Percentiles rank a stretch among this genome's conserved stretches.
Conservation (phyloP, 768 basidiomycete genomes). For the Pulveroboletus sp. region DNA sequence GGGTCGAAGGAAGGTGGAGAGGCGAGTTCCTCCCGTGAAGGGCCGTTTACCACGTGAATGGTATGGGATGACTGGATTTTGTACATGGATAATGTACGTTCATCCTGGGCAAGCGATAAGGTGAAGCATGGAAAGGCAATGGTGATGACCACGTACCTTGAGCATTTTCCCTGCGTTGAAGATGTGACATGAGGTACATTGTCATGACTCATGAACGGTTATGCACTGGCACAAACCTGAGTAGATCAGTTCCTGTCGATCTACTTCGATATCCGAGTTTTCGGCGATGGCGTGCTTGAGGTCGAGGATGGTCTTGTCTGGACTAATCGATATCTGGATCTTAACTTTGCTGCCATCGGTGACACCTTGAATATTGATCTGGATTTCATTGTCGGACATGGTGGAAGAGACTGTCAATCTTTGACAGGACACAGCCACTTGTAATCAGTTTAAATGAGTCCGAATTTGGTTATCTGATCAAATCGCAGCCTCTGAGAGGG, state of each 20-base stretch:
- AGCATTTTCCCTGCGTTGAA: slow-evolving; percentile 57
- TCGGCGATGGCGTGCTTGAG: slow-evolving; percentile 89
- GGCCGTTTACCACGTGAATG: slow-evolving; percentile 92
- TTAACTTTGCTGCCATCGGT: slow-evolving; percentile 78
- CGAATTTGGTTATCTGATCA: slow-evolving; percentile 44
- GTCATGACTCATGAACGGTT: not conserved
- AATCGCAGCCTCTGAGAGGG: slow-evolving; percentile 35
- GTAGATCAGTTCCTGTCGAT: slow-evolving; percentile 89
- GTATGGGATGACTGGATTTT: slow-evolving; percentile 90
- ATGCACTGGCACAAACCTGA: slow-evolving; percentile 65
- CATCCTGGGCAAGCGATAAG: slow-evolving; percentile 53
- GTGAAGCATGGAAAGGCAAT: not conserved
- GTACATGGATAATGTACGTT: slow-evolving; percentile 78
- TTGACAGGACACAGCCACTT: slow-evolving; percentile 11
- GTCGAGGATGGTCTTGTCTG: slow-evolving; percentile 83
- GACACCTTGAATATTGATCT: slow-evolving; percentile 69
- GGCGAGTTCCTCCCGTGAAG: slow-evolving; percentile 40
- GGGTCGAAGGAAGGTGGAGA: slow-evolving; percentile 69
- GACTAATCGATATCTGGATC: slow-evolving; percentile 77
- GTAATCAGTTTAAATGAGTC: slow-evolving; percentile 26
- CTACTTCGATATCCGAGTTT: slow-evolving; percentile 82
- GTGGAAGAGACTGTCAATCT: slow-evolving; percentile 26
- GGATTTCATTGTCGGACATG: slow-evolving; percentile 61
- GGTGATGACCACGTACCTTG: slow-evolving; percentile 45
- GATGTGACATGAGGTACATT: not conserved